These are phyloP conservation scores for Apophysomyces trapeziformis DNA, from an alignment of 371 early-diverging fungal genomes.

Conservation along the genomic window DNA sequence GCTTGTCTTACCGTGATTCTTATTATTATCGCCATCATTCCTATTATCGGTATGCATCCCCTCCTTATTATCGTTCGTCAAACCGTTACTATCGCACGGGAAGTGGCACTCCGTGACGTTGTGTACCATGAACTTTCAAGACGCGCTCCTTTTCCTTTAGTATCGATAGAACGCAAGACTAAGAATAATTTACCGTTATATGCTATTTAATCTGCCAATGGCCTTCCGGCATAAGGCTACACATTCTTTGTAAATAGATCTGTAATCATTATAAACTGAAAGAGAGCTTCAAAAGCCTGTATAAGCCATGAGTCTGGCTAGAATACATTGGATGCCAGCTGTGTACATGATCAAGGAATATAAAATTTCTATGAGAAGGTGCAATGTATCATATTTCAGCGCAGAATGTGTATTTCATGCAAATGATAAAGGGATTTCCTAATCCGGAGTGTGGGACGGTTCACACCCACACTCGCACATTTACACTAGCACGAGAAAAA, in stretches of 20 bases:
- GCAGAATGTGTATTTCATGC: neutral
- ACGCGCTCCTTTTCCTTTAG: neutral
- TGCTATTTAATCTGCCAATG: slow-evolving; percentile 1
- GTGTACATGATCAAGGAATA: too few species aligned
- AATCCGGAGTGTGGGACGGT: neutral
- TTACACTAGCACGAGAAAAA: neutral
- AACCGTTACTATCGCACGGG: neutral
- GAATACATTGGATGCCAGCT: too few species aligned
- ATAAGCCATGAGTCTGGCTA: neutral
- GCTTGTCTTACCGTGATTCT: neutral
- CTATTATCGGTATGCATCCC: slow-evolving; percentile 1
- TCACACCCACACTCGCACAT: neutral
- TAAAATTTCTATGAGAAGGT: too few species aligned
- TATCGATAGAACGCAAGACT: neutral
- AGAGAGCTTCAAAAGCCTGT: neutral
- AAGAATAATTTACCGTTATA: neutral
- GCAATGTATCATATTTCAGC: neutral
- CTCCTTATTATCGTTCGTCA: slow-evolving; percentile 4
- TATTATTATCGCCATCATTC: slow-evolving; percentile 6
- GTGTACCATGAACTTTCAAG: neutral
- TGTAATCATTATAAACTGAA: neutral
- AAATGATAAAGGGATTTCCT: neutral
- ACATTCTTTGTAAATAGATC: slow-evolving; percentile 4
- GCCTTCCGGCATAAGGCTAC: neutral
- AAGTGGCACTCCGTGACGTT: neutral